Conservation (phyloP, 768 basidiomycete genomes). For the Boletus rubescentipes region DNA sequence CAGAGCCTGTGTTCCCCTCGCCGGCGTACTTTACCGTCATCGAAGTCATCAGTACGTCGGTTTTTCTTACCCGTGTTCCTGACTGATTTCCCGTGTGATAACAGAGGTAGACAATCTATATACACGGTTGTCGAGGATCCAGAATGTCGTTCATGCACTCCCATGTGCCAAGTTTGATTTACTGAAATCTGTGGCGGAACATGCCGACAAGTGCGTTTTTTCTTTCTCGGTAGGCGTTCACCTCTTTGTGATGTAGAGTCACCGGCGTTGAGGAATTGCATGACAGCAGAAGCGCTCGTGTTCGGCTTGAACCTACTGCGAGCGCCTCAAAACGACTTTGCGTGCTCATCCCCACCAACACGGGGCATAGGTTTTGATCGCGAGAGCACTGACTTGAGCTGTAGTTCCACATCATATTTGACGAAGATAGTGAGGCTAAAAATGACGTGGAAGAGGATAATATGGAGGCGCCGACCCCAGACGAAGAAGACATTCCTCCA, state of each 20-base stretch:
- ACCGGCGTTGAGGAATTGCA: constrained; percentile 90
- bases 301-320: constrained; percentile 81
- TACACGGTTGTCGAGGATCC: constrained; percentile 60
- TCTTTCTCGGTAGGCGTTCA: neutral
- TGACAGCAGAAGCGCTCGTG: constrained; percentile 83
- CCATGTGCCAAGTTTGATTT: constrained; percentile 76
- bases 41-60: constrained; percentile 61
- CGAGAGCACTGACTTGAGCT: constrained; percentile 2
- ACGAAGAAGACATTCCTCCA: constrained; percentile 48
- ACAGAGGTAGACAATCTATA: constrained; percentile 73
- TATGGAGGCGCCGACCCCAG: constrained; percentile 61
- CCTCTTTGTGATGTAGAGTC: constrained; percentile 46
- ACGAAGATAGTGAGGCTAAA: constrained; percentile 59
- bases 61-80: neutral
- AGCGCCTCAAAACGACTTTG: constrained; percentile 76
- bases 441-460: constrained; percentile 63
- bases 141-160: constrained; percentile 63
- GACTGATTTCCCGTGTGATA: constrained; percentile 4
- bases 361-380: constrained; percentile 51
- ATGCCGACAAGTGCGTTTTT: constrained; percentile 65
- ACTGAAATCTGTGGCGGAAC: constrained; percentile 76
- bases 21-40: constrained; percentile 67
- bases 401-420: constrained; percentile 70
- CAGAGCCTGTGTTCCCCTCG: constrained; percentile 76
- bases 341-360: constrained; percentile 74